Conservation (phyloP, 129 eudicot genomes). For the Tagetes erecta region DNA sequence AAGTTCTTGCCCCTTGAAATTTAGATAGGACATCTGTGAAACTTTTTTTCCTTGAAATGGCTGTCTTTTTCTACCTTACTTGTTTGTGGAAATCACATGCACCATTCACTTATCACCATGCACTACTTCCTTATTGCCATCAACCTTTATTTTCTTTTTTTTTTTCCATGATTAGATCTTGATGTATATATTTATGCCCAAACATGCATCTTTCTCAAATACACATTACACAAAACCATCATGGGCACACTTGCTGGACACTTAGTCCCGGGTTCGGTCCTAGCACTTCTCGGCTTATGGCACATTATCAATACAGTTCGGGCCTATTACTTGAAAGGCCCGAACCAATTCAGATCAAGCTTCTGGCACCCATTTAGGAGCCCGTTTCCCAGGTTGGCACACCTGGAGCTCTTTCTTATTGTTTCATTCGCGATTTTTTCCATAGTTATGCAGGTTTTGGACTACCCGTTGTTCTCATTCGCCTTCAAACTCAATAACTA, state of each 20-base stretch:
- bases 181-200: conserved; percentile 31
- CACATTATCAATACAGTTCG: conserved; percentile 59
- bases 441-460: conserved; percentile 56
- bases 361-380: conserved; percentile 69
- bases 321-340: conserved; percentile 55
- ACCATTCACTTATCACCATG: conserved; percentile 36
- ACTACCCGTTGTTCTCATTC: conserved; percentile 49
- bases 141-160: not conserved
- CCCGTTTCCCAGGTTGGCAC: conserved; percentile 42
- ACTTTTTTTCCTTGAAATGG: conserved; percentile 20
- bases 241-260: conserved; percentile 87
- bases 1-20: conserved; percentile 23
- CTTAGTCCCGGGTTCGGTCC: conserved; percentile 70
- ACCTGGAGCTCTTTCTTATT: conserved; percentile 65
- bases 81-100: conserved; percentile 42
- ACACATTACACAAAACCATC: conserved; percentile 16
- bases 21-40: conserved; percentile 13
- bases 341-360: conserved; percentile 49
- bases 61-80: conserved; percentile 32
- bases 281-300: conserved; percentile 74
- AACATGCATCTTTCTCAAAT: conserved; percentile 4
- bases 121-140: conserved; percentile 25
- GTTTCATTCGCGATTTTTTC: conserved; percentile 58
- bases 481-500: conserved; percentile 61
- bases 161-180: conserved; percentile 17